Evolutionary conservation across 2,329 filamentous ascomycete species (phyloP), one percentile per base, ranked within the genome.

Genomic region (Tolypocladium guangdongense): DNA sequence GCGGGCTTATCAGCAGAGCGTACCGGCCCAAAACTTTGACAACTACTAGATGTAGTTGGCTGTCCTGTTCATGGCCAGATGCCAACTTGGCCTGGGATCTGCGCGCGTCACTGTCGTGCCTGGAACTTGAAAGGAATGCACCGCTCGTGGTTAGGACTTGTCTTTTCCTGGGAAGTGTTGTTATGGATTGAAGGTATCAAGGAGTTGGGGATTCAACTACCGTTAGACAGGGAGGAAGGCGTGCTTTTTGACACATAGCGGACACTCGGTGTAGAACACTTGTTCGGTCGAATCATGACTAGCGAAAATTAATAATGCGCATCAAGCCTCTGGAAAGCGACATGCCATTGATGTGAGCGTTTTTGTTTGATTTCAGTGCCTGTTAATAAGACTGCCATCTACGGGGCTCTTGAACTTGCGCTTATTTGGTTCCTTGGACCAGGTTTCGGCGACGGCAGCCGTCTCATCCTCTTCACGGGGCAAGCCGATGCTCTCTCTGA

Each of bases 381-480:
- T 66, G 58, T 71, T 71, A 33, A 81, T 72, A 52, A 77, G 63
- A 59, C 78, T 78, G 38, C 74, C 76, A 52, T 82, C 78, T 7
- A 82, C 76, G 4, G 72, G 69, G 56, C 78, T 82, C 65, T 70
- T 76, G 60, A 76, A 80, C 53, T 68, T 73, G 52, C 73, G 73
- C 46, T 71, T 67, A 36, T 67, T 67, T 18, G 74, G 75, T 56
- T 81, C 78, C 49, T 71, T 71, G 2, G 79, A 74, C 86, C 89
- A 97, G 1, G 90, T 96, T 68, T 92, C 88, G 0, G 87, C 89
- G 32, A 91, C 71, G 10, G 83, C 86, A 49, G 84, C 79, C 59
- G 87, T 84, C 0, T 87, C 84, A 60, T 95, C 88, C 60, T 95
- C 86, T 55, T 95, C 90, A n/a, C 60, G 60, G 1, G 87, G 80